Percentiles rank a stretch among this genome's conserved stretches.
Evolutionary conservation across 441 rosid genomes (phyloP).

Genomic region (Macaranga tanarius): DNA sequence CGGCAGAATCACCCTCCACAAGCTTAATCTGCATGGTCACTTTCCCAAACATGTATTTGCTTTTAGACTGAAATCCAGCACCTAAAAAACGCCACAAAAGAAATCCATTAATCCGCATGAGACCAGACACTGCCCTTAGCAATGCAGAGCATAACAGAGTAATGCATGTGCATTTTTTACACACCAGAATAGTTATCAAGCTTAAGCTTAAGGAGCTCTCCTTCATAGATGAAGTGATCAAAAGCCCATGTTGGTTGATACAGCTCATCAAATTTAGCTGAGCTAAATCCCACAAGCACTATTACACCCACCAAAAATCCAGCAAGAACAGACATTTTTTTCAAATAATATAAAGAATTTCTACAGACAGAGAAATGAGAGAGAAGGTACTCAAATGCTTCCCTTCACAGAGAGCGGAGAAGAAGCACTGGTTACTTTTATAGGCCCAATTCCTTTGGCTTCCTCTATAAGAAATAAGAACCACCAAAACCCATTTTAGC

Average conservation of each 20-base stretch:
- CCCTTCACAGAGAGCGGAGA: neutral
- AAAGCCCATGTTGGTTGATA: constrained; percentile 82
- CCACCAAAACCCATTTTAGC: constrained; percentile 4
- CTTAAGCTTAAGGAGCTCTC: constrained; percentile 77
- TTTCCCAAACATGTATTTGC: constrained; percentile 86
- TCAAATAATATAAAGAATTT: constrained; percentile 5
- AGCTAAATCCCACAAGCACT: constrained; percentile 16
- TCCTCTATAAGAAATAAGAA: constrained; percentile 22
- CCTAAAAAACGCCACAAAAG: constrained; percentile 34
- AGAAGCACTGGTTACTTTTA: constrained; percentile 18
- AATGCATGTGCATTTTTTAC: neutral
- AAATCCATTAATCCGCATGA: too few species aligned
- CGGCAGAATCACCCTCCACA: constrained; percentile 54
- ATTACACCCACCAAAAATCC: constrained; percentile 18
- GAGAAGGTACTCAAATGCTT: neutral
- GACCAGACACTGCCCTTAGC: too few species aligned
- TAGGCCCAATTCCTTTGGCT: constrained; percentile 37
- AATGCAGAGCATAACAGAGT: too few species aligned
- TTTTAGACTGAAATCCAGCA: constrained; percentile 86
- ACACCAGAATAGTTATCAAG: constrained; percentile 90
- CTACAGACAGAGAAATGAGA: constrained; percentile 12
- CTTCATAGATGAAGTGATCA: constrained; percentile 74
- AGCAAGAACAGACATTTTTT: constrained; percentile 11
- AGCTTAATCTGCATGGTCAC: constrained; percentile 86
- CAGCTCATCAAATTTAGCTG: constrained; percentile 69